phyloP scores from a whole-genome alignment of 2,329 filamentous ascomycete genomes.

The Alternaria hordeiaustralica region DNA sequence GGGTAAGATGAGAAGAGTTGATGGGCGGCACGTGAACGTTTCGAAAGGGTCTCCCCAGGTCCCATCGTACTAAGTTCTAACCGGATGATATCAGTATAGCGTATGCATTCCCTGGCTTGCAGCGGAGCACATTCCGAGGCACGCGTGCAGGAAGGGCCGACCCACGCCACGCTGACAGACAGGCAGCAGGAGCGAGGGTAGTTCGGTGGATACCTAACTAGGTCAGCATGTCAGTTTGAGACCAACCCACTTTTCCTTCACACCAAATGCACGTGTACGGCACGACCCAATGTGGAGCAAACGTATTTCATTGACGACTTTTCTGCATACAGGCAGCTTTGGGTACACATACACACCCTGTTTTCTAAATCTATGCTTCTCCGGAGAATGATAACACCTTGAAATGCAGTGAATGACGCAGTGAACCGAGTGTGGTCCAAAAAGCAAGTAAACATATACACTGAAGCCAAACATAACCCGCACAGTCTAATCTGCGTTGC shows the following conservation, averaged over 20 bases:
- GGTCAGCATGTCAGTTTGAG: not conserved
- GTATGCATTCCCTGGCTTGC: not conserved
- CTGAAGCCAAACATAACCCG: conserved; percentile 15
- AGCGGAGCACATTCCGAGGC: not conserved
- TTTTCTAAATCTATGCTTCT: not conserved
- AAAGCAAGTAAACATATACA: conserved; percentile 23
- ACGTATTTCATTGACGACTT: conserved; percentile 4
- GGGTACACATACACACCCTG: not conserved
- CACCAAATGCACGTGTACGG: not conserved
- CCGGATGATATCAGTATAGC: not conserved
- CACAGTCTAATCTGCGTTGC: conserved; percentile 34
- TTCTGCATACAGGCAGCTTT: not conserved
- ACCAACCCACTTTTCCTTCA: not conserved
- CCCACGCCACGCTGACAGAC: not conserved
- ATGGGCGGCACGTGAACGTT: not conserved
- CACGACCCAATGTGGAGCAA: not conserved
- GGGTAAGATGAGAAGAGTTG: not conserved
- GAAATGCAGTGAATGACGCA: conserved; percentile 4
- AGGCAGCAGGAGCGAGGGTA: not conserved
- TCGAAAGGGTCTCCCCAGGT: not conserved
- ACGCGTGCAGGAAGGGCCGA: conserved; percentile 1
- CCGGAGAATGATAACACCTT: not conserved
- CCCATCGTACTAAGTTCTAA: not conserved
- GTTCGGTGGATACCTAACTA: not conserved
- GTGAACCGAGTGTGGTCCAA: not conserved